A percentile compares a stretch with the other conserved stretches of the same genome.
phyloP scores from a whole-genome alignment of 371 early-diverging fungal genomes.

The Lichtheimia corymbifera region DNA sequence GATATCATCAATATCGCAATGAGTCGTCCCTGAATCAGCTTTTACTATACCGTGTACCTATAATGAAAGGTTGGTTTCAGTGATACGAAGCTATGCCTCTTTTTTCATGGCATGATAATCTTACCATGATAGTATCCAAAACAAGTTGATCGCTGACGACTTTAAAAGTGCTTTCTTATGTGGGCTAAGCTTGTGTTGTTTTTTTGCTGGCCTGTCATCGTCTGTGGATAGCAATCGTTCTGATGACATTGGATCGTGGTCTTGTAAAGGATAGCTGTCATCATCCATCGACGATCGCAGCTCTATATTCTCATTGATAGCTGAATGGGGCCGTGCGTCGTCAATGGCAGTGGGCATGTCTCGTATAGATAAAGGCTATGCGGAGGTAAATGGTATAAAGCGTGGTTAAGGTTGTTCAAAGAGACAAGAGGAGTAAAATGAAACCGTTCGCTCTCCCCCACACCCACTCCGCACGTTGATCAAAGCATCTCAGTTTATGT shows the following conservation, averaged over 20 bases:
- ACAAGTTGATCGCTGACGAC: conserved; percentile 36
- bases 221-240: conserved; percentile 15
- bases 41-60: not conserved
- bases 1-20: not conserved
- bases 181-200: conserved; percentile 2
- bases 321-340: no score
- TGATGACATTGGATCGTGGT: conserved; percentile 27
- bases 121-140: conserved; percentile 53
- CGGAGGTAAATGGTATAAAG: no score
- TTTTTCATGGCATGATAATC: not conserved
- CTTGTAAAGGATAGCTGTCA: conserved; percentile 10
- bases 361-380: no score
- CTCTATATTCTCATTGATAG: no score
- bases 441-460: no score
- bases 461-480: no score
- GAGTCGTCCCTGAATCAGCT: not conserved
- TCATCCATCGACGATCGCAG: conserved; percentile 8
- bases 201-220: not conserved
- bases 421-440: no score
- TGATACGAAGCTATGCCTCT: conserved; percentile 12
- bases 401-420: no score
- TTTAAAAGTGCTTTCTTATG: conserved; percentile 29
- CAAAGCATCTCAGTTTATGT: no score
- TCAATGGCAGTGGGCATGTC: no score
- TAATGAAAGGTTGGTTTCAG: conserved; percentile 16